phyloP scores from a whole-genome alignment of 2,329 filamentous ascomycete genomes.

The Ophiostoma himal-ulmi region DNA sequence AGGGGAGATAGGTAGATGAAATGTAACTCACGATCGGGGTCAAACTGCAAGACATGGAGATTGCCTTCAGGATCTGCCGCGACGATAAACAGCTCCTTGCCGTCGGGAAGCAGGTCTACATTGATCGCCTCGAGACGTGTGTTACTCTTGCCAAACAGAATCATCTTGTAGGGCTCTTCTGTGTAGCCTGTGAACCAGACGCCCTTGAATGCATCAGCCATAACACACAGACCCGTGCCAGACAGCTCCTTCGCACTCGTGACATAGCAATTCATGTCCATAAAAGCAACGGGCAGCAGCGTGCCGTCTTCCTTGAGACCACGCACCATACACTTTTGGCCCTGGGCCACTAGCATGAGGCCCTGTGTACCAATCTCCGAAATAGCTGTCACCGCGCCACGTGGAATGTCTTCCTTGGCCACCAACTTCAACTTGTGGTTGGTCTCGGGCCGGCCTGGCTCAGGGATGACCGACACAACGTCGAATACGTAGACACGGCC shows the following conservation, averaged over 20 bases:
- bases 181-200: slow-evolving; percentile 96
- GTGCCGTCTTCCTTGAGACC: slow-evolving; percentile 93
- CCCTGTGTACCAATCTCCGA: slow-evolving; percentile 81
- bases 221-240: slow-evolving; percentile 75
- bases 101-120: slow-evolving; percentile 83
- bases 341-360: slow-evolving; percentile 83
- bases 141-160: slow-evolving; percentile 81
- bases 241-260: slow-evolving; percentile 77
- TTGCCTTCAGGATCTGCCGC: slow-evolving; percentile 80
- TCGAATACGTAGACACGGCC: slow-evolving; percentile 88
- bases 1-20: background rate
- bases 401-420: slow-evolving; percentile 82
- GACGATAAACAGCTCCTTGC: slow-evolving; percentile 74
- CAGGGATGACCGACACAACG: slow-evolving; percentile 83
- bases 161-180: slow-evolving; percentile 94
- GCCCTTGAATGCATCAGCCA: slow-evolving; percentile 87
- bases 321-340: slow-evolving; percentile 94
- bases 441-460: slow-evolving; percentile 78
- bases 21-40: slow-evolving; percentile 72
- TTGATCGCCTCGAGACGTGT: slow-evolving; percentile 71
- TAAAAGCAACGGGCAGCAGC: slow-evolving; percentile 87
- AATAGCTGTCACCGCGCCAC: slow-evolving; percentile 82
- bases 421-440: slow-evolving; percentile 79
- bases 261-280: slow-evolving; percentile 95
- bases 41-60: slow-evolving; percentile 84